Base-by-base conservation (phyloP, 257 asterid species). In the Solanum chaucha region DNA sequence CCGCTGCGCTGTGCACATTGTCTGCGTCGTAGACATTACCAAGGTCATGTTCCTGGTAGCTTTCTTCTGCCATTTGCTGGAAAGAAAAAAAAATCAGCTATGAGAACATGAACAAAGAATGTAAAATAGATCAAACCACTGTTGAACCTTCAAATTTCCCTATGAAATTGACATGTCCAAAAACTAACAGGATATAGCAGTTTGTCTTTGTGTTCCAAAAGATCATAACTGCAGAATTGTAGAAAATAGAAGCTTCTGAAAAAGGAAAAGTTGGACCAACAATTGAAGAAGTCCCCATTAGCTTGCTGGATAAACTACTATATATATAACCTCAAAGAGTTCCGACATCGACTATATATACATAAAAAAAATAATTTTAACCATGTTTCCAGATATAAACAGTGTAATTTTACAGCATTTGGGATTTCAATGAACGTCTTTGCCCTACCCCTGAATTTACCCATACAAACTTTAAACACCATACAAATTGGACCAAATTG, bases 41-140 rank as follows among this genome's bases (percentile, higher is more conserved):
- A 41, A 87, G 28, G 88, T 88, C 83, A 28, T 86, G 88, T 85
- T 85, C 91, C 87, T 72, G 91, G 81, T 87, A 81, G 83, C 71
- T 90, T 85, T 88, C 92, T 44, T 89, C 95, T 26, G 91, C 93
- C 95, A 92, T 92, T 89, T 82, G 22, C 94, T 90, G 88, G 61
- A 80, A 20, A 51, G 22, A 51, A 59, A 64, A 28, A 32, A 28
- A 77, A n/a, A 34, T 35, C 32, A 71, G 32, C 32, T 64, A 6
- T 82, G 15, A 75, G 86, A 40, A 70, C 77, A 30, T 70, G 34
- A 15, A 19, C 77, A 70, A 70, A 32, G 20, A 15, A 30, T 32
- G 40, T 2, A 4, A 70, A 70, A 70, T 70, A 30, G 40, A 32
- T 70, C 77, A 70, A 70, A 32, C 24, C 41, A 70, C 41, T 70